Base-by-base conservation (phyloP, 2,329 filamentous ascomycete genomes). In the Corynespora cassiicola region DNA sequence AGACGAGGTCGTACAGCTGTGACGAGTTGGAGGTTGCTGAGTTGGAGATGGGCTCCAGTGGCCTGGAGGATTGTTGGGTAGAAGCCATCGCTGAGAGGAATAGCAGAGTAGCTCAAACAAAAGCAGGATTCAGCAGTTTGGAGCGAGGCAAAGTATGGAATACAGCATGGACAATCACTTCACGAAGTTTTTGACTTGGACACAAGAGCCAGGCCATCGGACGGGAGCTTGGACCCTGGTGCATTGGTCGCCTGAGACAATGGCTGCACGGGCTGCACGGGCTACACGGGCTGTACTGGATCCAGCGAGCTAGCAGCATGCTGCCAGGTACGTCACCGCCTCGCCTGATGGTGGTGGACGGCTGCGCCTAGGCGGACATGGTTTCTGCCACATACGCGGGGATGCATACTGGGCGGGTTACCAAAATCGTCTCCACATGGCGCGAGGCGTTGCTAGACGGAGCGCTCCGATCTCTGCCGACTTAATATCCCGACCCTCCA, bases 1-100 rank as follows among this genome's bases (percentile, higher is more conserved):
- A 64, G n/a, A 68, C 49, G 16, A 66, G 46, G 34, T 68, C 63
- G 37, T 58, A 66, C 9, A 38, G 56, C 35, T 44, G 32, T 8
- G 47, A 39, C 7, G 42, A 19, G 26, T 46, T 41, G 12, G 47
- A 23, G 26, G 45, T 41, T 9, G 54, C 42, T 18, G 54, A 50
- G 21, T 26, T 41, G 8, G 50, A 47, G 15, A 34, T 39, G 7
- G 39, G 35, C 7, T 54, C 39, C 28, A 47, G 38, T 10, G 41
- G 40, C 11, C 27, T 47, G 26, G 30, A 25, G 6, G 47, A 23
- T 15, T 53, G 50, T 36, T 56, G 45, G 5, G 47, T 45, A 4
- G 53, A 50, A 24, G 52, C 42, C 61, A 64, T 64, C 9, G 22
- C 58, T n/a, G n/a, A n/a, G n/a, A n/a, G n/a, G n/a, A n/a, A n/a